A percentile compares a stretch with the other conserved stretches of the same genome.
phyloP scores from a whole-genome alignment of 257 asterid genomes.

The Fraxinus cuspidata region DNA sequence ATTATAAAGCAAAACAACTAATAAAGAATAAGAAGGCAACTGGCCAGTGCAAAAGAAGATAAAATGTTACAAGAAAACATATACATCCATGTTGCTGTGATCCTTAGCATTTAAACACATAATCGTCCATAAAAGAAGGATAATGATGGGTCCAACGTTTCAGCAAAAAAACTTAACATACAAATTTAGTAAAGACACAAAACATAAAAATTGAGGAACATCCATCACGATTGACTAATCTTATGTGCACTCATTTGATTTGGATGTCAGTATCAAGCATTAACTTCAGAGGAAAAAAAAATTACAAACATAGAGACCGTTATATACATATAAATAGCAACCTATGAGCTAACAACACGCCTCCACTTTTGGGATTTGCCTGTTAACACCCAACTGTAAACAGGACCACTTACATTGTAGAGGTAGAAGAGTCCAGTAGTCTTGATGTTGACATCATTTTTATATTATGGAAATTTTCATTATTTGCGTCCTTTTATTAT shows the following conservation, averaged over 20 bases:
- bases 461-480: too few relatives aligned
- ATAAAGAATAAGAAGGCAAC: neutral
- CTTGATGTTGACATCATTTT: too few relatives aligned
- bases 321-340: neutral
- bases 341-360: neutral
- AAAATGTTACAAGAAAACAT: neutral
- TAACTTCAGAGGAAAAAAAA: neutral
- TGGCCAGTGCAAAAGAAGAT: neutral
- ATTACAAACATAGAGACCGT: neutral
- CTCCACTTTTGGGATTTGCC: neutral
- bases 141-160: neutral
- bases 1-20: slow-evolving; percentile 9
- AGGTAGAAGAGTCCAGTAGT: neutral
- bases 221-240: neutral
- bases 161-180: neutral
- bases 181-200: neutral
- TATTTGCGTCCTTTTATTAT: too few relatives aligned
- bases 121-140: neutral
- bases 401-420: neutral
- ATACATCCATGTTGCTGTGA: neutral
- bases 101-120: neutral
- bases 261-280: neutral
- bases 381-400: neutral
- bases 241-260: neutral
- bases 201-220: neutral